A percentile compares a stretch with the other conserved stretches of the same genome.
Conservation (phyloP, 225 moss, liverwort and hornwort genomes). For the Bryoerythrophyllum caledonicum region DNA sequence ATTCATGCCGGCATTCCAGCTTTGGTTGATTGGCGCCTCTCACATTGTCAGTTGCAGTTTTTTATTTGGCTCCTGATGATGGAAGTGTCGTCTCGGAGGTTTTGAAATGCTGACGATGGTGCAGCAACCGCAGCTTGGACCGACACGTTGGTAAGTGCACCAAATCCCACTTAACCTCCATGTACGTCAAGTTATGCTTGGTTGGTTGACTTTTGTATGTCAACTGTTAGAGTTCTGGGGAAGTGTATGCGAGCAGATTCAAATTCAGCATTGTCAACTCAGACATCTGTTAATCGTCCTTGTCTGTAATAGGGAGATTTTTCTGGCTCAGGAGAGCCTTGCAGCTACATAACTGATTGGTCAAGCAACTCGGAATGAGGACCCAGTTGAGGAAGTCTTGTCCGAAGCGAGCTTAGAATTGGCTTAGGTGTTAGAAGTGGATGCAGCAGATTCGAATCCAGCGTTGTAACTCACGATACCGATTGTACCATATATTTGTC, state of each 20-base stretch:
- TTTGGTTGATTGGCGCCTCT: neutral
- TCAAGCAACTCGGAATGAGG: neutral
- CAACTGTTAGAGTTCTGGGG: neutral
- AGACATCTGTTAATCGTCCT: neutral
- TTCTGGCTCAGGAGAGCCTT: neutral
- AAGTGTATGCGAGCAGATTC: neutral
- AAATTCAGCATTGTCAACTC: neutral
- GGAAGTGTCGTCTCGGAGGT: no score
- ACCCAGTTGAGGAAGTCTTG: neutral
- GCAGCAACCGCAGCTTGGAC: constrained; percentile 13
- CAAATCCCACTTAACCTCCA: neutral
- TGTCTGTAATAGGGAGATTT: neutral
- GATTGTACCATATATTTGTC: neutral
- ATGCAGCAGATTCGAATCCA: neutral
- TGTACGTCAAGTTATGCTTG: no score
- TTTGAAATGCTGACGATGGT: constrained; percentile 7
- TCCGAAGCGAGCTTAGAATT: neutral
- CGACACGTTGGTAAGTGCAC: constrained; percentile 22
- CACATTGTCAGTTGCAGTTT: no score
- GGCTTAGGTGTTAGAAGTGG: neutral
- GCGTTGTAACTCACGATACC: neutral
- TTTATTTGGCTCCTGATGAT: neutral
- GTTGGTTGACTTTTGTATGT: neutral
- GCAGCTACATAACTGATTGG: neutral
- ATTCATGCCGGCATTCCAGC: constrained; percentile 1